phyloP scores from a whole-genome alignment of 2,329 filamentous ascomycete genomes.

The Colletotrichum abscissum region DNA sequence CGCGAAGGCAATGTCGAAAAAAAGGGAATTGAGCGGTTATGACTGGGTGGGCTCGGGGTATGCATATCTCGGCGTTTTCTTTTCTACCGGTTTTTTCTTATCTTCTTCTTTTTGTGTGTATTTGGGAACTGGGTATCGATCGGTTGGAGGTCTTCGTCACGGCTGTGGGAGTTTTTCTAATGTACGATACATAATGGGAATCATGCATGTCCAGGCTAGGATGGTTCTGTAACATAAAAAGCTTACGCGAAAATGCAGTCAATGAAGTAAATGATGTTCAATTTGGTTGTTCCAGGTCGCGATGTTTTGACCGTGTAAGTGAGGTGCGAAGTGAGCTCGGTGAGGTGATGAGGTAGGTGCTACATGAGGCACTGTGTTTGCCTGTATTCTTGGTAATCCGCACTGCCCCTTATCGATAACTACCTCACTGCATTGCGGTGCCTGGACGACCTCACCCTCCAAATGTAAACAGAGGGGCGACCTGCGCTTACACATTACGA shows the following conservation, averaged over 20 bases:
- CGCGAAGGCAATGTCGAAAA: constrained; percentile 26
- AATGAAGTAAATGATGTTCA: constrained; percentile 14
- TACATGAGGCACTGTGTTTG: not conserved
- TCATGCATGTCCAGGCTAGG: constrained; percentile 31
- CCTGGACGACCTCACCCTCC: constrained; percentile 25
- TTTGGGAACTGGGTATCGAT: constrained; percentile 16
- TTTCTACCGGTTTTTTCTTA: constrained; percentile 1
- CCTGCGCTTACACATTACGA: not conserved
- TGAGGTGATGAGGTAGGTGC: no score
- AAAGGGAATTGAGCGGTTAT: constrained; percentile 11
- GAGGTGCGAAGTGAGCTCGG: not conserved
- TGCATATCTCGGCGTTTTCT: constrained; percentile 36
- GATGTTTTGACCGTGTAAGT: not conserved
- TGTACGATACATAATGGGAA: constrained; percentile 36
- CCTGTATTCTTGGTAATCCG: not conserved
- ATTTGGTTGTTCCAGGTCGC: not conserved
- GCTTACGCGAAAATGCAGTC: constrained; percentile 29
- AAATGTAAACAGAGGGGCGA: constrained; percentile 34
- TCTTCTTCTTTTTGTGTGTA: constrained; percentile 7
- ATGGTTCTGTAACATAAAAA: constrained; percentile 34
- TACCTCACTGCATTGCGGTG: not conserved
- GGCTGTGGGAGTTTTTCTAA: constrained; percentile 29
- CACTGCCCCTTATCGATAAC: constrained; percentile 31
- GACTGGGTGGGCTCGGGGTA: constrained; percentile 17
- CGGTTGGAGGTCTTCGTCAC: constrained; percentile 1